Evolutionary conservation across 169 alveolate genomes (phyloP), one percentile per base, ranked within the genome.

Genomic region (Cardiosporidium cionae): DNA sequence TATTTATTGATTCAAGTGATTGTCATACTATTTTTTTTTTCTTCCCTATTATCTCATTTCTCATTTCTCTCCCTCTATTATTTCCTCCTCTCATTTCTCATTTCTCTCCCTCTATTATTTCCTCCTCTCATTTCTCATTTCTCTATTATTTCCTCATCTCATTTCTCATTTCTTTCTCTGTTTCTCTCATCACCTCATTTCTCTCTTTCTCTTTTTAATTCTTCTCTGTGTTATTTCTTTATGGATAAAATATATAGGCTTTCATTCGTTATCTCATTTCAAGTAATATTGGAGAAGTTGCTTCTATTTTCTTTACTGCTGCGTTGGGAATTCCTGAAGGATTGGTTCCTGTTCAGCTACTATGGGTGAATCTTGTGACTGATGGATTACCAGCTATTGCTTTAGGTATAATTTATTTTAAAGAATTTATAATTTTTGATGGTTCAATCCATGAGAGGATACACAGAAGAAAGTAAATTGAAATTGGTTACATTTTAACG

Each of bases 301-400:
- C 97, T 2, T 95, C 98, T 72, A 98, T 97, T 63, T 98, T 98
- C 93, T 79, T 97, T 69, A 96, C 99, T 2, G 99, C 99, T 1
- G 94, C 98, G 53, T 87, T 97, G 54, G 99, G 99, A 7, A 92
- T 96, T 32, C 99, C 99, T 7, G 96, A 90, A 77, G 91, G 96
- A 54, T 91, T 97, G 80, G 93, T 97, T 22, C 98, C 99, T 0
- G 98, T 98, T 31, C 99, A 98, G 91, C 89, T 98, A 62, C 83
- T 98, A 72, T 95, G 99, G 99, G 99, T 98, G 32, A 98, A 98
- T 85, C 90, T 98, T 76, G 99, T 98, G 37, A 98, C 99, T 25
- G 99, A 98, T 81, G 99, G 99, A 0, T 94, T 95, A 32, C 99
- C 99, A 4, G 99, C 99, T 27, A 96, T 99, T 16, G 99, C 99